Conservation (phyloP, 352 stramenopile species). For the Phytophthora hibernalis region DNA sequence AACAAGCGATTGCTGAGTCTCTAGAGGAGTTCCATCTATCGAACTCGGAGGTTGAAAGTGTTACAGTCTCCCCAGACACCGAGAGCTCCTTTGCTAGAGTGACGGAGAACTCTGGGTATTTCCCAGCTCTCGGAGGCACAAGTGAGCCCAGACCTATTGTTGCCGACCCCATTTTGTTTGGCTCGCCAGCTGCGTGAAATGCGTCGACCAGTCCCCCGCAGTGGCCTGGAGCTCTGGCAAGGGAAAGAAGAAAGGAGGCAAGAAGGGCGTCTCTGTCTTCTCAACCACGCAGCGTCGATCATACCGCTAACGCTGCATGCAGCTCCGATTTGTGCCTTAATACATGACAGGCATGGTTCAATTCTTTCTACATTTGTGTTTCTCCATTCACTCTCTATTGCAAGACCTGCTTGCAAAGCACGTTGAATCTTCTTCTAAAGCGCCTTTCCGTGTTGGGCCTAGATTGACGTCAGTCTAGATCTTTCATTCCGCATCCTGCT, state of each 20-base stretch:
- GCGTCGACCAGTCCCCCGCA: constrained; percentile 40
- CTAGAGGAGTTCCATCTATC: constrained; percentile 53
- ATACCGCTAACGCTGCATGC: constrained; percentile 53
- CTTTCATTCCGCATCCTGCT: constrained; percentile 38
- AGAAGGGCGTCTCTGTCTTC: constrained; percentile 80
- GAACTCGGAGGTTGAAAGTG: constrained; percentile 22
- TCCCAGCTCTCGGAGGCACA: constrained; percentile 60
- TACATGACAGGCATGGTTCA: constrained; percentile 10
- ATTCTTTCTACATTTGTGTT: constrained; percentile 23
- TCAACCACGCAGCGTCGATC: constrained; percentile 78
- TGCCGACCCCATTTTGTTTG: constrained; percentile 26
- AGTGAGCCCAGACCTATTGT: constrained; percentile 12
- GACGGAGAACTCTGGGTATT: constrained; percentile 80
- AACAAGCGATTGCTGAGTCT: constrained; percentile 49
- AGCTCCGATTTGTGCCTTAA: constrained; percentile 15
- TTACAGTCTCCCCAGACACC: constrained; percentile 25
- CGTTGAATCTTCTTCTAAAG: not conserved
- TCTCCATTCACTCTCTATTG: not conserved
- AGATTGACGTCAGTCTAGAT: constrained; percentile 9
- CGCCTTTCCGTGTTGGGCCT: constrained; percentile 10
- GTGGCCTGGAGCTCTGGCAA: constrained; percentile 40
- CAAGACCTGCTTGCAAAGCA: constrained; percentile 3
- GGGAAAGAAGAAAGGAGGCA: constrained; percentile 63
- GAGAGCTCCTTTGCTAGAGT: constrained; percentile 75
- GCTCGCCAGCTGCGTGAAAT: constrained; percentile 50